Conservation (phyloP, 2,329 filamentous ascomycete genomes). For the Trichoderma simmonsii region DNA sequence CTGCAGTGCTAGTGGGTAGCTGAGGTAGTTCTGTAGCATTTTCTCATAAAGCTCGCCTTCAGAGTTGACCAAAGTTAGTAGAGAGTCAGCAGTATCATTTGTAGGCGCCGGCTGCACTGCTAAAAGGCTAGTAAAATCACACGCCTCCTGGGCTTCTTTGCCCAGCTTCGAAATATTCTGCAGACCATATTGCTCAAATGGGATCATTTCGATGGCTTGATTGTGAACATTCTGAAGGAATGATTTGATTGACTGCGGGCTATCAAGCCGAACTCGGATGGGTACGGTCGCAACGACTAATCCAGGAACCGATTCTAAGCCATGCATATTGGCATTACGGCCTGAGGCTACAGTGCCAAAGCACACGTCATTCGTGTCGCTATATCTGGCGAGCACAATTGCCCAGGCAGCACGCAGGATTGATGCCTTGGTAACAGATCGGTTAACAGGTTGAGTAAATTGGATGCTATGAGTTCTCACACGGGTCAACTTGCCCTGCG, state of each 20-base stretch:
- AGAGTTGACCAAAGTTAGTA: background rate
- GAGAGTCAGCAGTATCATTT: background rate
- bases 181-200: conserved; percentile 23
- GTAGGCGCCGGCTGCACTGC: conserved; percentile 23
- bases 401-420: conserved; percentile 29
- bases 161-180: conserved; percentile 22
- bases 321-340: conserved; percentile 26
- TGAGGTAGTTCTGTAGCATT: conserved; percentile 7
- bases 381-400: conserved; percentile 23
- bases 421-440: conserved; percentile 21
- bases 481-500: background rate
- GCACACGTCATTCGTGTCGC: conserved; percentile 22
- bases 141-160: conserved; percentile 21
- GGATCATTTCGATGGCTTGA: conserved; percentile 2
- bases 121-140: conserved; percentile 28
- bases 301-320: conserved; percentile 28
- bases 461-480: background rate
- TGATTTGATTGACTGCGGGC: conserved; percentile 11
- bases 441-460: background rate
- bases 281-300: conserved; percentile 33
- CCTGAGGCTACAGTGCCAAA: conserved; percentile 31
- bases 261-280: conserved; percentile 22
- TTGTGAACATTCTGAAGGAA: conserved; percentile 20
- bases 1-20: background rate
- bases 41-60: background rate